Percentiles rank a stretch among this genome's conserved stretches.
Conservation (phyloP, 345 rosid species). For the Cochlearia excelsa region DNA sequence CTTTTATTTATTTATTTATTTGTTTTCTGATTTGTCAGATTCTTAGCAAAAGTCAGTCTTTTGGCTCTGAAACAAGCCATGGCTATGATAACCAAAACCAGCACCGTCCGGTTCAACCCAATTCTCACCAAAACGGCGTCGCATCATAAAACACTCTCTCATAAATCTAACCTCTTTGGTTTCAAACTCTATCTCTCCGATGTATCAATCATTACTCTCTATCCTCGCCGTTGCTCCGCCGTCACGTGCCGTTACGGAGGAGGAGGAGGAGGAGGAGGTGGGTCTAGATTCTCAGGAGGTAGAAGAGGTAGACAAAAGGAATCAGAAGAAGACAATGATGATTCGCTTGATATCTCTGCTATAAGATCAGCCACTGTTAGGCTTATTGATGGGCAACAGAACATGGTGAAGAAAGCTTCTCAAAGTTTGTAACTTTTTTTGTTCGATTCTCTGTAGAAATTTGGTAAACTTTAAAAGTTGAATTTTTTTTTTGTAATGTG, state of each 20-base stretch:
- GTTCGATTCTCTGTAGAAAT: too few relatives aligned
- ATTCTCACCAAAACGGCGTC: slow-evolving; percentile 24
- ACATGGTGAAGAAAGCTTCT: slow-evolving; percentile 51
- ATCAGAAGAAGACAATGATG: slow-evolving; percentile 45
- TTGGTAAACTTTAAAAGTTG: neutral
- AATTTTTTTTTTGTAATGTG: neutral
- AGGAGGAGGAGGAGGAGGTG: slow-evolving; percentile 44
- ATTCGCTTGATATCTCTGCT: slow-evolving; percentile 59
- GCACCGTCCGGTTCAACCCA: slow-evolving; percentile 43
- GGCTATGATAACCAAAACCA: slow-evolving; percentile 63
- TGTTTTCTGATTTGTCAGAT: slow-evolving; percentile 1
- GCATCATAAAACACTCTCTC: slow-evolving; percentile 17
- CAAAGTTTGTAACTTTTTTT: neutral
- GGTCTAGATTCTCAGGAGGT: slow-evolving; percentile 39
- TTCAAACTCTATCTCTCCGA: slow-evolving; percentile 34
- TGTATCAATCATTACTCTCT: slow-evolving; percentile 29
- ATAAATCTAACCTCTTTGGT: slow-evolving; percentile 50
- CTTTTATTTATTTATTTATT: too few relatives aligned
- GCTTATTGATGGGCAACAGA: slow-evolving; percentile 72
- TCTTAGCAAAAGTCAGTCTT: slow-evolving; percentile 7
- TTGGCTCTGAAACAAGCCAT: slow-evolving; percentile 36
- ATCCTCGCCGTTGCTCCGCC: slow-evolving; percentile 33
- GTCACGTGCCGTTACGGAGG: slow-evolving; percentile 61
- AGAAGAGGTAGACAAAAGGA: slow-evolving; percentile 46
- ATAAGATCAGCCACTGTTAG: slow-evolving; percentile 79